Evolutionary conservation across 2,329 filamentous ascomycete species (phyloP), one percentile per base, ranked within the genome.

Genomic region (Fusarium sterilihyphosum): DNA sequence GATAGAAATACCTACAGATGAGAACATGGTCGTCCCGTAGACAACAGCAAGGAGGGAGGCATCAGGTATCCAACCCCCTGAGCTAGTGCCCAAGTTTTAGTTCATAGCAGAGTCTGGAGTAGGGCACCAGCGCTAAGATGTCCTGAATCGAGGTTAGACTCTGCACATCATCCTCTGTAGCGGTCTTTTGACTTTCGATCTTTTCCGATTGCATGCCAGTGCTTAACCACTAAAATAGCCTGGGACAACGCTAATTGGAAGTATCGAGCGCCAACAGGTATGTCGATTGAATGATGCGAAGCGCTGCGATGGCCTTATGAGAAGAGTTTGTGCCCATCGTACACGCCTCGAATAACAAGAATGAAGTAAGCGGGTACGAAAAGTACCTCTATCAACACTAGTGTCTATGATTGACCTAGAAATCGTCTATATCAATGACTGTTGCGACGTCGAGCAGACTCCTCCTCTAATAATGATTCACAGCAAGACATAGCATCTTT

Each of bases 81-180:
- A 52, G 6, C n/a, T 52, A 52, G 12, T 52, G 17, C 49, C 49
- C 17, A 24, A 35, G 13, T 24, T 24, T 5, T 10, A 35, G 31
- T 20, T 6, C 0, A 8, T 8, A 0, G 0, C 1, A 16, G 4
- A 35, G 6, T 35, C 31, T 35, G 4, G 12, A 33, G 49, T 14
- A 35, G 49, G 17, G 17, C 12, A 20, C 17, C 22, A 35, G 49
- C 31, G 49, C 49, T 20, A 35, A 52, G 0, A 35, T 8, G 0
- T 5, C 6, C n/a, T 5, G 2, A 20, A 52, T 52, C 8, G 12
- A 24, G 49, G 0, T 20, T 16, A 52, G 31, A 4, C 17, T 7
- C 12, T 24, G n/a, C 22, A 24, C 11, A 33, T 33, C 22, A 24
- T 35, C 31, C 20, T 35, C n/a, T 20, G 0, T 35, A 12, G 17